Evolutionary conservation across 495 filamentous ascomycete genomes (phyloP).

Genomic region (Durotheca rogersii): DNA sequence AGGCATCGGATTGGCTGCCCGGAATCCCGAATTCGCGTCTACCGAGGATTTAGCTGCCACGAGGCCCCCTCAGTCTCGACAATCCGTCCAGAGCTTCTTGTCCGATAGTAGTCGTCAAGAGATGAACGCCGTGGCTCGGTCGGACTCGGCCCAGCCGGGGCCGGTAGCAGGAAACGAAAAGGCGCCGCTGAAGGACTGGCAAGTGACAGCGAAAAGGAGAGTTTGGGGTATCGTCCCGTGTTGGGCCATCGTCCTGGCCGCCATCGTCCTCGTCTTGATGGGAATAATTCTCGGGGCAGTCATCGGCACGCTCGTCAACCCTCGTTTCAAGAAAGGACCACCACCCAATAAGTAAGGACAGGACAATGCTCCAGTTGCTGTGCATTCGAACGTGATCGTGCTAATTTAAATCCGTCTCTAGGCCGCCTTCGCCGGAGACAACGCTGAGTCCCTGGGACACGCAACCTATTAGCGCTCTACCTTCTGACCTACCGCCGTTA

Average conservation of each 20-base stretch:
- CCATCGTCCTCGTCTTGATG: slow-evolving; percentile 56
- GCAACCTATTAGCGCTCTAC: slow-evolving; percentile 58
- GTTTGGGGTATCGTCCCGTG: slow-evolving; percentile 65
- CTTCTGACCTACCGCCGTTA: slow-evolving; percentile 57
- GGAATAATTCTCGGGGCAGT: slow-evolving; percentile 64
- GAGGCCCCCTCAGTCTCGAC: slow-evolving; percentile 53
- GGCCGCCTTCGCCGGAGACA: slow-evolving; percentile 7
- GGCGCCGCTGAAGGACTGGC: slow-evolving; percentile 54
- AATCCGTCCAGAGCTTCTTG: slow-evolving; percentile 51
- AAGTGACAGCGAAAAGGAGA: slow-evolving; percentile 54
- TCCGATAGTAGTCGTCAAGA: slow-evolving; percentile 47
- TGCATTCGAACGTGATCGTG: background rate
- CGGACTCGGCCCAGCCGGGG: slow-evolving; percentile 22
- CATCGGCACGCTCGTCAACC: slow-evolving; percentile 39
- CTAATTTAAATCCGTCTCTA: slow-evolving; percentile 20
- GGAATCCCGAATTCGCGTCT: slow-evolving; percentile 58
- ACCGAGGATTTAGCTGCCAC: slow-evolving; percentile 44
- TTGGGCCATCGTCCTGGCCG: slow-evolving; percentile 64
- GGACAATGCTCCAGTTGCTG: background rate
- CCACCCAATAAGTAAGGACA: slow-evolving; percentile 24
- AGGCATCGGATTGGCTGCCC: slow-evolving; percentile 54
- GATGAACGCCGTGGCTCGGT: slow-evolving; percentile 41
- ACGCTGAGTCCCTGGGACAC: slow-evolving; percentile 59
- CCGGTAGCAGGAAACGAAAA: slow-evolving; percentile 42
- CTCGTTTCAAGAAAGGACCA: slow-evolving; percentile 30